Percentiles rank a stretch among this genome's conserved stretches.
Conservation (phyloP, 1,284 basidiomycete genomes). For the Rhodofomes roseus region DNA sequence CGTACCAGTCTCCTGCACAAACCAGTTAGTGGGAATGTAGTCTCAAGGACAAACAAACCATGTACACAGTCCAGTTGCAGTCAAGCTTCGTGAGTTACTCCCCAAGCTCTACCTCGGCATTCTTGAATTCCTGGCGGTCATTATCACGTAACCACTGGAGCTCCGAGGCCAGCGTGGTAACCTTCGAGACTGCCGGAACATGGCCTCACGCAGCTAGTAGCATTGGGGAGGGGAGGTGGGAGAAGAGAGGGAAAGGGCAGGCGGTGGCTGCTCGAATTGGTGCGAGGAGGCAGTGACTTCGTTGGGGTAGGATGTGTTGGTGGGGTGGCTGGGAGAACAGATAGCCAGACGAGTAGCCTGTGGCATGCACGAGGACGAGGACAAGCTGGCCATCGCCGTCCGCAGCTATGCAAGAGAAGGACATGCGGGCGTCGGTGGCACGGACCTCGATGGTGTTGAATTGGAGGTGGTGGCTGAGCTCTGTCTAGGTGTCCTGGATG, state of each 20-base stretch:
- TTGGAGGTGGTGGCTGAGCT: constrained; percentile 53
- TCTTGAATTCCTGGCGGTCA: constrained; percentile 34
- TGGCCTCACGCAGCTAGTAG: constrained; percentile 33
- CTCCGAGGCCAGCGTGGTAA: constrained; percentile 22
- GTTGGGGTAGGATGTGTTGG: constrained; percentile 1
- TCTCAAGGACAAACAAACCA: background rate
- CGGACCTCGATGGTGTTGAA: constrained; percentile 39
- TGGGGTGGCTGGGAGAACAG: constrained; percentile 5
- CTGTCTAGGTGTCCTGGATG: constrained; percentile 49
- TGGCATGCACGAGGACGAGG: constrained; percentile 19
- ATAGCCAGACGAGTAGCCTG: constrained; percentile 14
- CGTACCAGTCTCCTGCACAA: constrained; percentile 38
- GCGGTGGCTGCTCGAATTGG: too few species aligned
- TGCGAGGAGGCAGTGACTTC: constrained; percentile 2
- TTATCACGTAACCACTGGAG: constrained; percentile 25
- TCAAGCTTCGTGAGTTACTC: constrained; percentile 33
- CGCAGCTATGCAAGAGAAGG: constrained; percentile 44
- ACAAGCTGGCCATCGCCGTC: constrained; percentile 42
- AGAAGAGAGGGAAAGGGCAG: constrained; percentile 24
- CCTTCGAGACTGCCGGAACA: constrained; percentile 40
- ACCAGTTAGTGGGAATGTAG: constrained; percentile 9
- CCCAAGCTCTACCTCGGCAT: constrained; percentile 32
- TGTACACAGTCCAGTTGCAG: constrained; percentile 37
- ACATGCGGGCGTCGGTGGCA: constrained; percentile 45
- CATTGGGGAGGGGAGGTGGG: constrained; percentile 23